Evolutionary conservation across 352 stramenopile species (phyloP).

Genomic region (Globisporangium polare): DNA sequence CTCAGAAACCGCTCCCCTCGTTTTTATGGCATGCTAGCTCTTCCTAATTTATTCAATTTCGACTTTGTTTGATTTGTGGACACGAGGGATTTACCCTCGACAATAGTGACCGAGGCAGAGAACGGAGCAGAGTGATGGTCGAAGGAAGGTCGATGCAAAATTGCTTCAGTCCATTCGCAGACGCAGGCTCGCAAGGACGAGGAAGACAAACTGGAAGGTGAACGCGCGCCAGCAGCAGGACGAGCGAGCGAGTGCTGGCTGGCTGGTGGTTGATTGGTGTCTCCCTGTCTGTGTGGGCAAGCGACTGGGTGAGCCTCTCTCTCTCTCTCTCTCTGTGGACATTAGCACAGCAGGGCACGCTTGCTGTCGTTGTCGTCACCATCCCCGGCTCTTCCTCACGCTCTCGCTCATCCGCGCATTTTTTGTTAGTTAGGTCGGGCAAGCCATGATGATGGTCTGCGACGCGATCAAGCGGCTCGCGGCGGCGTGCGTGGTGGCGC

Average conservation of each 20-base stretch:
- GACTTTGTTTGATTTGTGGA: neutral
- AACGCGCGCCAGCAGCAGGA: neutral
- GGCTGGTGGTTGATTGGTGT: neutral
- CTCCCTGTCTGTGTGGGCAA: neutral
- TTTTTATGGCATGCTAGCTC: neutral
- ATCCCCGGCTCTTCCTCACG: neutral
- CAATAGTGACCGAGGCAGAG: conserved; percentile 5
- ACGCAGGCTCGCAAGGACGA: neutral
- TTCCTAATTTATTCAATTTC: neutral
- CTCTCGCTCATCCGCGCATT: neutral
- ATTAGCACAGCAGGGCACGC: neutral
- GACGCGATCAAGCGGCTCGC: conserved; percentile 37
- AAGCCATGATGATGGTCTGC: conserved; percentile 35
- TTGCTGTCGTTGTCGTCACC: neutral
- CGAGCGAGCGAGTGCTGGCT: neutral
- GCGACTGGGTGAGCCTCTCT: no score
- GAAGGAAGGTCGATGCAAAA: neutral
- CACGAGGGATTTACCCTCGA: neutral
- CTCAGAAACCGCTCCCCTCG: conserved; percentile 1
- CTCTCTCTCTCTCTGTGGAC: no score
- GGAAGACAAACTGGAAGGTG: no score
- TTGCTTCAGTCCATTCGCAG: neutral
- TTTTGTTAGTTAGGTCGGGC: neutral
- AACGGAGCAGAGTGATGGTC: conserved; percentile 11
- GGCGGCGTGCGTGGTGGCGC: conserved; percentile 25